Base-by-base conservation (phyloP, 306 rosid genomes). In the Hippophae tibetana region DNA sequence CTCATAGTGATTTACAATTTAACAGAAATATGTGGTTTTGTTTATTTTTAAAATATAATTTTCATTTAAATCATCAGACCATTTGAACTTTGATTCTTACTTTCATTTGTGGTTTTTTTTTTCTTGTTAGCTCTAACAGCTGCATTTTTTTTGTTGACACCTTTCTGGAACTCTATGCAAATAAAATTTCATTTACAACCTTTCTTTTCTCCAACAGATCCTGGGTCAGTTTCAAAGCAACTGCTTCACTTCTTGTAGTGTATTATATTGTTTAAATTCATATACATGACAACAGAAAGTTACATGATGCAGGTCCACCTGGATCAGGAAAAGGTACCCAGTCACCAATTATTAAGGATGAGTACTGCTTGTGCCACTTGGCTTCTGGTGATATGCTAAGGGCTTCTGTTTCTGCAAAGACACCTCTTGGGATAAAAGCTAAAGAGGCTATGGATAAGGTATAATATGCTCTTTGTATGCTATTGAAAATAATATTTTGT, bases 271-370 rank as follows among this genome's bases (percentile, higher is more conserved):
- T 2, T 31, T 31, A 18, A 4, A 31, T 58, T 6, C 25, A 59
- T 58, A 47, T 57, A 26, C 58, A 31, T 31, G 38, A 31, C 38
- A 2, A 18, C 23, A 31, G 44, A 67, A 69, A 57, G 25, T 64
- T 71, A 56, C 69, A 7, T 56, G 60, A 40, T 79, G 74, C 83
- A 93, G 99, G 99, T 56, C 99, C 99, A 77, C 99, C 99, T 70
- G 99, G 99, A 58, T 93, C 99, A 43, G 99, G 99, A 65, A 93
- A 93, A 69, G 99, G 99, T 12, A 93, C 99, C 67, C 97, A 93
- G 65, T 88, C 99, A 1, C 99, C 99, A 66, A 82, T 93, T 38
- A 84, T 93, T 50, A 93, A 88, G 86, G 97, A 93, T 51, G 99
- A 93, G 53, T 82, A 82, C 69, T 93, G 99, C 85, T 77, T 93